phyloP scores from a whole-genome alignment of 2,329 filamentous ascomycete genomes.

The Penicillium janthinellum region DNA sequence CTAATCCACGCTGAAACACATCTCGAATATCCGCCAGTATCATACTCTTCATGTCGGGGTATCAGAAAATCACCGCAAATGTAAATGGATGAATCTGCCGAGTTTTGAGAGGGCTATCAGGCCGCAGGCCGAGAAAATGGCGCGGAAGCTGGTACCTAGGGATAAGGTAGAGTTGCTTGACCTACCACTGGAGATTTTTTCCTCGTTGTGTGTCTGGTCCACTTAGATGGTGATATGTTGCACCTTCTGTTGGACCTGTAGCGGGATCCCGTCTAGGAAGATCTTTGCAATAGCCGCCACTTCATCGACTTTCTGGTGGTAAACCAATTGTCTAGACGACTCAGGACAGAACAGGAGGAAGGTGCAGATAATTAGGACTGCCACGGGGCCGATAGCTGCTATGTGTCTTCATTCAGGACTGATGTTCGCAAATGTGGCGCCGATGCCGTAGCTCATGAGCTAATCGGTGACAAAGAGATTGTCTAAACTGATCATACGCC shows the following conservation, averaged over 20 bases:
- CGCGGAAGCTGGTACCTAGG: conserved; percentile 46
- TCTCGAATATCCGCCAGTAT: conserved; percentile 14
- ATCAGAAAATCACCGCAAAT: conserved; percentile 24
- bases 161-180: conserved; percentile 51
- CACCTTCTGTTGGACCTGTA: conserved; percentile 51
- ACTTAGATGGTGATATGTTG: conserved; percentile 42
- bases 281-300: conserved; percentile 40
- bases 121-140: conserved; percentile 48
- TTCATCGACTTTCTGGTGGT: conserved; percentile 45
- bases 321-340: conserved; percentile 52
- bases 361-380: too few species aligned
- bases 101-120: conserved; percentile 53
- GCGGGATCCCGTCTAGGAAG: conserved; percentile 34
- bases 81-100: conserved; percentile 45
- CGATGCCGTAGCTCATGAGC: too few species aligned
- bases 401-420: too few species aligned
- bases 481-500: too few species aligned
- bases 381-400: too few species aligned
- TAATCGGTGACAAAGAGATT: too few species aligned
- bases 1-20: conserved; percentile 12
- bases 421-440: too few species aligned
- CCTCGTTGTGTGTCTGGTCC: conserved; percentile 33
- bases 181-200: conserved; percentile 41
- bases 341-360: conserved; percentile 29
- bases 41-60: conserved; percentile 13